These are phyloP conservation scores for Entomortierella parvispora DNA, from an alignment of 192 early-diverging fungal species.

Conservation along the genomic window DNA sequence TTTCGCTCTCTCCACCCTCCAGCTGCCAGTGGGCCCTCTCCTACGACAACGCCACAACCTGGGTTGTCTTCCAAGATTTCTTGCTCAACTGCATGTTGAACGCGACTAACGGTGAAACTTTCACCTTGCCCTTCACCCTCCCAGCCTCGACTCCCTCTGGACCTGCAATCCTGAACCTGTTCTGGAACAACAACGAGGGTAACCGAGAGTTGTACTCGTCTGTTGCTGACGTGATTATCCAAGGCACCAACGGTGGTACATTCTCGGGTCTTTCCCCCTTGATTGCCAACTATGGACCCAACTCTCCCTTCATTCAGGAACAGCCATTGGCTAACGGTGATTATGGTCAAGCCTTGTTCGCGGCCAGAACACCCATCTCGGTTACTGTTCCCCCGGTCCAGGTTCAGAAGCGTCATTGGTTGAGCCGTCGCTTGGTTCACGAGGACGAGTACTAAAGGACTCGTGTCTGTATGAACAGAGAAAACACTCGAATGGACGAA, in stretches of 20 bases:
- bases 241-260: slow-evolving; percentile 44
- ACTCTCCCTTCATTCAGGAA: slow-evolving; percentile 32
- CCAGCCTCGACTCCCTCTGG: slow-evolving; percentile 37
- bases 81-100: slow-evolving; percentile 23
- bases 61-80: slow-evolving; percentile 42
- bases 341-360: slow-evolving; percentile 34
- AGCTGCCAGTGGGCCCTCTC: slow-evolving; percentile 46
- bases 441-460: too few relatives aligned
- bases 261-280: slow-evolving; percentile 40
- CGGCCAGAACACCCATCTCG: slow-evolving; percentile 34
- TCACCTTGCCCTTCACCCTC: slow-evolving; percentile 32
- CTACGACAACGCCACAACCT: slow-evolving; percentile 36
- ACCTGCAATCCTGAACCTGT: slow-evolving; percentile 32
- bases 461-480: too few relatives aligned
- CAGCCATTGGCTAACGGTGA: slow-evolving; percentile 14
- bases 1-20: background rate
- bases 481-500: too few relatives aligned
- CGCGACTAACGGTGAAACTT: slow-evolving; percentile 20
- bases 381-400: slow-evolving; percentile 20
- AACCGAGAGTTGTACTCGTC: slow-evolving; percentile 51
- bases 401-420: slow-evolving; percentile 6
- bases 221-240: slow-evolving; percentile 30
- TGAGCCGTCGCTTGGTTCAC: slow-evolving; percentile 2
- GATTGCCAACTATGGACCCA: slow-evolving; percentile 50
- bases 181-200: slow-evolving; percentile 55